Evolutionary conservation across 225 moss, liverwort and hornwort species (phyloP), one percentile per base, ranked within the genome.

Genomic region (Physcomitrellopsis africana): DNA sequence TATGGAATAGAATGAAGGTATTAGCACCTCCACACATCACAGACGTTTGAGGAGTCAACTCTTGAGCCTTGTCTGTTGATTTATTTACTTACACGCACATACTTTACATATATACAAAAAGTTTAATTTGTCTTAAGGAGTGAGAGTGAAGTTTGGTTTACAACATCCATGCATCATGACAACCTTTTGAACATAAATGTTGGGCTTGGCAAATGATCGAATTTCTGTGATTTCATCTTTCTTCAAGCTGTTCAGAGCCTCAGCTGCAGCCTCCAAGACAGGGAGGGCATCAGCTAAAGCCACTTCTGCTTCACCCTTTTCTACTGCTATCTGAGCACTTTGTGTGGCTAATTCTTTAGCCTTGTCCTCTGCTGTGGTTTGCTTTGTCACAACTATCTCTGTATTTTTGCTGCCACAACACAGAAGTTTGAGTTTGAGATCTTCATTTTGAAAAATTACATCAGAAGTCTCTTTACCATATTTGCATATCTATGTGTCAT

Each of bases 221-320:
- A 96, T 94, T 49, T 96, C 92, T 0, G 94, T 94, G 7, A 96
- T 96, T 70, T 96, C 96, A 65, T 96, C 96, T 12, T 94, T 96
- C 43, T 94, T 96, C 27, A 96, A 78, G 54, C 76, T 96, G 27
- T 96, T 92, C 0, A 96, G 81, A 29, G 94, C 96, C 75, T 91
- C 86, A 0, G 85, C 86, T 16, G 96, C 92, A 22, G 86, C 94
- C 84, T 96, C 89, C 7, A 94, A 69, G 22, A 94, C 94, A 60
- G 91, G 94, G 19, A 94, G 78, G 0, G 96, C 94, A 48, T 96
- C 91, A 0, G 88, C 88, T 45, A 96, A 76, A 23, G 96, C 94
- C 1, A 86, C 55, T 67, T 96, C 94, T 0, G 96, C 96, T 81
- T 96, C 91, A 9, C 68, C 82, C 68, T 96, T 96, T 17, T 96